Base-by-base conservation (phyloP, 768 basidiomycete species). In the Tylopilus felleus region DNA sequence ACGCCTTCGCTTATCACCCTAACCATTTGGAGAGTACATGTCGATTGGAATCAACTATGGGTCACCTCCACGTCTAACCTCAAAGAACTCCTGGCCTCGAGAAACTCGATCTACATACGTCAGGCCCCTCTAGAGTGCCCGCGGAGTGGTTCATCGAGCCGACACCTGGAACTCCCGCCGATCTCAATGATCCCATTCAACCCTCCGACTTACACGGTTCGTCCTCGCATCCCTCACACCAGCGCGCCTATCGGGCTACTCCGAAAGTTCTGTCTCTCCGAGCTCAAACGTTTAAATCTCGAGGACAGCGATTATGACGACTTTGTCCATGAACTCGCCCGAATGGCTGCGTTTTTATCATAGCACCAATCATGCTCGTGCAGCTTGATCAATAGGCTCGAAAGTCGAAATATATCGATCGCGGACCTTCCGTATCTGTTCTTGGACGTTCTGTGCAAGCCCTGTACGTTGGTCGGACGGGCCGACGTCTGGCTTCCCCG, bases 21-120 rank as follows among this genome's bases (percentile, higher is more conserved):
- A 28, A 71, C 73, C 9, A 72, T 91, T 29, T 88, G 84, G 82
- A 86, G 85, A 40, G 83, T 88, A 5, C 86, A 90, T 57, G 66
- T 90, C 33, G 77, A 83, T 53, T 90, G 88, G 88, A 73, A 77
- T 29, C 70, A 74, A 29, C 72, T 75, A 27, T 27, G 25, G 25
- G 7, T 27, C 25, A 4, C 25, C 25, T 27, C 25, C 25, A 7
- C 25, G 7, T 19, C 53, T 17, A 59, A 53, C 5, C 70, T 90
- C 28, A 62, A 60, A 22, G 75, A 80, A 84, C 83, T 4, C 80
- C 86, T 6, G 69, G 79, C 40, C 76, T 90, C 12, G 66, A 74
- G 28, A 74, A 64, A 4, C 77, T 91, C 49, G 74, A 74, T 4
- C 72, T 90, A 12, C 75, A 73, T 33, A 62, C 74, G 46, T 86